Percentiles rank a stretch among this genome's conserved stretches.
Conservation (phyloP, 305 asterid genomes). For the Euphrasia arctica region DNA sequence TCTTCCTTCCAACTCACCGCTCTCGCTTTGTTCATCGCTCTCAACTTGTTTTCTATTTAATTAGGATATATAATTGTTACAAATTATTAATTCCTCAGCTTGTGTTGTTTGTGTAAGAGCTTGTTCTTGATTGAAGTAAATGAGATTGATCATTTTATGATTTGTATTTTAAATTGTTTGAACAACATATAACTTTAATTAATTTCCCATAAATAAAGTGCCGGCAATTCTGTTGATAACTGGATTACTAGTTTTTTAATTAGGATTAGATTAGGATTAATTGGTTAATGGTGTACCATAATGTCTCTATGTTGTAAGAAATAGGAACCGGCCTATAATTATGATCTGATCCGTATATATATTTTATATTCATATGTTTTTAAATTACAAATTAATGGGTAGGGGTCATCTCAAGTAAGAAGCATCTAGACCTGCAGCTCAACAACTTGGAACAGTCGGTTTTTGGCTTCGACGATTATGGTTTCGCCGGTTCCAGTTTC, state of each 20-base stretch:
- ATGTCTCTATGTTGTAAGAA: background rate
- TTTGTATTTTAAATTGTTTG: background rate
- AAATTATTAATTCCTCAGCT: background rate
- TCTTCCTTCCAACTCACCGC: constrained; percentile 26
- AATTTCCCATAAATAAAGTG: background rate
- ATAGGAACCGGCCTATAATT: constrained; percentile 5
- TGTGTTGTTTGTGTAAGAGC: background rate
- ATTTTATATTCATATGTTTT: background rate
- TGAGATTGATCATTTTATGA: background rate
- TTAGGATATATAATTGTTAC: background rate
- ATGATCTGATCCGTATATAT: background rate
- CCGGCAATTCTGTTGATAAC: background rate
- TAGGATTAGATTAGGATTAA: background rate
- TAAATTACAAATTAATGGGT: background rate
- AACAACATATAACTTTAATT: too few species aligned
- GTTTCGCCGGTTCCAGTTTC: too few species aligned
- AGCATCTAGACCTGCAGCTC: too few species aligned
- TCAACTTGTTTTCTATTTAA: background rate
- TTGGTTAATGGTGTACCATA: background rate
- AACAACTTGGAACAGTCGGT: too few species aligned
- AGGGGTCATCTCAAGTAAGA: background rate
- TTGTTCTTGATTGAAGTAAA: background rate
- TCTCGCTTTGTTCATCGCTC: constrained; percentile 26
- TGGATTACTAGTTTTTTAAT: too few species aligned
- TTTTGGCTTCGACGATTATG: too few species aligned